Evolutionary conservation across 495 filamentous ascomycete species (phyloP).

Genomic region (Penicillium dipodomyicola): DNA sequence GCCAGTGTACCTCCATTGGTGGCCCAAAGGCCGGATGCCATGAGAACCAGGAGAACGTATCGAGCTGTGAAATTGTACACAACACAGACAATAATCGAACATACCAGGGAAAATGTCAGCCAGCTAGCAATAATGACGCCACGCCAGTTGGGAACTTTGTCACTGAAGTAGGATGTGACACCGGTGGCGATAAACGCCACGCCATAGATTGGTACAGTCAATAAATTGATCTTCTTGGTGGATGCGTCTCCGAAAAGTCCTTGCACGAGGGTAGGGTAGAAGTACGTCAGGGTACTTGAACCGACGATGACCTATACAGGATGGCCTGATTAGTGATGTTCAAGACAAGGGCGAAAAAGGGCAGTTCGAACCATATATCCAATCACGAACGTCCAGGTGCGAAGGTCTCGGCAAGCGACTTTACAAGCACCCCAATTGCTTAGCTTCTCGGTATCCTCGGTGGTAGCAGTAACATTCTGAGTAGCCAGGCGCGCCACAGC

Average conservation of each 20-base stretch:
- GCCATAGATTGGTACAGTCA: slow-evolving; percentile 41
- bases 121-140: slow-evolving; percentile 35
- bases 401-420: slow-evolving; percentile 17
- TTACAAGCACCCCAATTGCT: slow-evolving; percentile 15
- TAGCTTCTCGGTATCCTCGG: slow-evolving; percentile 18
- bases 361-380: slow-evolving; percentile 30
- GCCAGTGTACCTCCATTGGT: slow-evolving; percentile 45
- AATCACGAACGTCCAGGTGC: slow-evolving; percentile 29
- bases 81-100: slow-evolving; percentile 41
- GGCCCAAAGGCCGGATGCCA: slow-evolving; percentile 50
- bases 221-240: slow-evolving; percentile 37
- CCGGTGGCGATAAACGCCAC: slow-evolving; percentile 41
- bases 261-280: slow-evolving; percentile 51
- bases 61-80: slow-evolving; percentile 47
- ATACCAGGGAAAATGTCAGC: slow-evolving; percentile 39
- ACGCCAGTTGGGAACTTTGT: slow-evolving; percentile 31
- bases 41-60: slow-evolving; percentile 53
- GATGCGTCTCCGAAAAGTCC: slow-evolving; percentile 45
- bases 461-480: slow-evolving; percentile 21
- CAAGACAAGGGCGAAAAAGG: background rate
- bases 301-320: slow-evolving; percentile 33
- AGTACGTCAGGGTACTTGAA: slow-evolving; percentile 48
- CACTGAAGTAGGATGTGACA: slow-evolving; percentile 33
- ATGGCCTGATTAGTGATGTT: background rate
- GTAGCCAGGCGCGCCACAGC: slow-evolving; percentile 23